These are phyloP conservation scores for Lagenaria siceraria DNA, from an alignment of 306 rosid species.

Conservation along the genomic window DNA sequence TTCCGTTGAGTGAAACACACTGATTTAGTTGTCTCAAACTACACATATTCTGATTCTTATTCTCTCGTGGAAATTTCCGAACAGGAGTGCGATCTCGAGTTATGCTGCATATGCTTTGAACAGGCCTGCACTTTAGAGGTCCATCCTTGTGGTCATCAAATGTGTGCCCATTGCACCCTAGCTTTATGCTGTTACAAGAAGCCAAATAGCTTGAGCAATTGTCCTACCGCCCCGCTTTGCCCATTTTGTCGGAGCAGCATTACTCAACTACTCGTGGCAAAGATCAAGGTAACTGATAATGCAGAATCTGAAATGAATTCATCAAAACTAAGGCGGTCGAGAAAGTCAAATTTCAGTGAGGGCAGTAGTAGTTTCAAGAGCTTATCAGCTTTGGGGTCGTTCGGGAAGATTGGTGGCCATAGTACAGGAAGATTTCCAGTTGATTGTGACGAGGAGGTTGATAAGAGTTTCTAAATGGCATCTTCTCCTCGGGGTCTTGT, in stretches of 20 bases:
- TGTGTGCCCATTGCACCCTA: constrained; percentile 83
- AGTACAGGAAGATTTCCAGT: constrained; percentile 43
- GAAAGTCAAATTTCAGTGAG: constrained; percentile 71
- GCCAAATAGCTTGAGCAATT: constrained; percentile 35
- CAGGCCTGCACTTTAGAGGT: constrained; percentile 81
- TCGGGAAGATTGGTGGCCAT: constrained; percentile 45
- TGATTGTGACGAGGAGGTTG: constrained; percentile 30
- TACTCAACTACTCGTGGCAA: constrained; percentile 45
- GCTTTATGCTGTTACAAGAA: constrained; percentile 90
- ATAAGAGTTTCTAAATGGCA: constrained; percentile 19
- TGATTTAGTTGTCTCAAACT: not conserved
- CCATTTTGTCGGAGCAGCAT: constrained; percentile 78
- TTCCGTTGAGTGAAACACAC: not conserved
- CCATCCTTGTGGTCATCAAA: constrained; percentile 78
- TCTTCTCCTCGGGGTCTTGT: constrained; percentile 6
- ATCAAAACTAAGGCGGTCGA: constrained; percentile 54
- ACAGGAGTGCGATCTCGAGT: constrained; percentile 54
- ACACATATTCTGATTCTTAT: not conserved
- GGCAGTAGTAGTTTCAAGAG: constrained; percentile 92
- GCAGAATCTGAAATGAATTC: constrained; percentile 41
- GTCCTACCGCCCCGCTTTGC: constrained; percentile 46
- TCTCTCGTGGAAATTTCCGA: not conserved
- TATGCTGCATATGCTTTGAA: constrained; percentile 87
- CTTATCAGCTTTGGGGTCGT: constrained; percentile 59
- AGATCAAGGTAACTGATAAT: constrained; percentile 29